Evolutionary conservation across 805 yeast species (phyloP).

Genomic region (Lachancea fermentati): DNA sequence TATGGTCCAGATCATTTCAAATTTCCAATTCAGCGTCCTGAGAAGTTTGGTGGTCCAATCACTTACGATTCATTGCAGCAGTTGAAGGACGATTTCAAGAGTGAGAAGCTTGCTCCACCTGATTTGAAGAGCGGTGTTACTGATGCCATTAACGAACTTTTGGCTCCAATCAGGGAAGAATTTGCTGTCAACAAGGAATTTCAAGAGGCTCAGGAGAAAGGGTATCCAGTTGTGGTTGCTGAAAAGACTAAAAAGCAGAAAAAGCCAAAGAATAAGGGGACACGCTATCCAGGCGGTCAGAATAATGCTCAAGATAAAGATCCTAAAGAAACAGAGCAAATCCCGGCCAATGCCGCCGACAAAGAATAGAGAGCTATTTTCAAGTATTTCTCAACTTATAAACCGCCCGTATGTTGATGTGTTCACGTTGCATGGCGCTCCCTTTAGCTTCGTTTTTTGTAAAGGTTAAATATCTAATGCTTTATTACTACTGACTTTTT

Average conservation of each 20-base stretch:
- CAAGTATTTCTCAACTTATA: not conserved
- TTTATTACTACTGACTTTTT: too few species aligned
- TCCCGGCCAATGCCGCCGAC: conserved; percentile 29
- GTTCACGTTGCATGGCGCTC: too few species aligned
- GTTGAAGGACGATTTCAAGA: conserved; percentile 65
- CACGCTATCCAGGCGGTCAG: conserved; percentile 74
- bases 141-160: conserved; percentile 70
- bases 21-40: conserved; percentile 84
- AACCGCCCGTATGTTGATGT: not conserved
- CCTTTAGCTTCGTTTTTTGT: too few species aligned
- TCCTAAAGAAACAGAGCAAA: conserved; percentile 35
- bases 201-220: conserved; percentile 66
- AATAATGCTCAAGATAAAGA: conserved; percentile 26
- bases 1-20: conserved; percentile 50
- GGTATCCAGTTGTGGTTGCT: conserved; percentile 72
- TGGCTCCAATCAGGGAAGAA: conserved; percentile 79
- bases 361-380: conserved; percentile 1
- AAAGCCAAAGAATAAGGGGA: conserved; percentile 81
- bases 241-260: conserved; percentile 61
- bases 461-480: too few species aligned
- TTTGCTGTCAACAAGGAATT: conserved; percentile 59
- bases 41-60: conserved; percentile 93
- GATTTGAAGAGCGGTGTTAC: conserved; percentile 92
- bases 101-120: conserved; percentile 78
- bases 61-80: conserved; percentile 61